Evolutionary conservation across 495 filamentous ascomycete species (phyloP).

Genomic region (Copromyces sp.): DNA sequence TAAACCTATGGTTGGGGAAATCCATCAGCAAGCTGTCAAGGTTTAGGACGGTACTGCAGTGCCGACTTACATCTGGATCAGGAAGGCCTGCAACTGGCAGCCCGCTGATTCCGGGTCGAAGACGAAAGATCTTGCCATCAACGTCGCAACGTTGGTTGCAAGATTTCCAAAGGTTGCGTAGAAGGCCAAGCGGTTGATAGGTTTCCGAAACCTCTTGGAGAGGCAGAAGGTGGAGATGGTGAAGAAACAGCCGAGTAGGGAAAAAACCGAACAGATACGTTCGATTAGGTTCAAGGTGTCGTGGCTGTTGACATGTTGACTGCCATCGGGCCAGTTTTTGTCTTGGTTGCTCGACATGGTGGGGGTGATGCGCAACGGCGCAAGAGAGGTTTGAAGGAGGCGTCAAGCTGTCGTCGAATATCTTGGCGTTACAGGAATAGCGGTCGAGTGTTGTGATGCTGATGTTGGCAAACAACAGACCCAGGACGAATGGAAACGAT

Average conservation of each 20-base stretch:
- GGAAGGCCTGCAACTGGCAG: slow-evolving; percentile 68
- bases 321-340: neutral
- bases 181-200: slow-evolving; percentile 84
- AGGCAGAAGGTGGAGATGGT: slow-evolving; percentile 62
- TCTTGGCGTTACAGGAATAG: neutral
- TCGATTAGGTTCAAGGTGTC: slow-evolving; percentile 52
- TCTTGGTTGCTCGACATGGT: neutral
- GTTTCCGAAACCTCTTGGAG: slow-evolving; percentile 54
- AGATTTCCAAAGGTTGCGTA: slow-evolving; percentile 80
- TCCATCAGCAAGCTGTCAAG: neutral
- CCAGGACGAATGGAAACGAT: neutral
- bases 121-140: slow-evolving; percentile 56
- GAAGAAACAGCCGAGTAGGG: slow-evolving; percentile 60
- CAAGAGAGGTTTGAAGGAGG: neutral
- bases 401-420: neutral
- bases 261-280: slow-evolving; percentile 57
- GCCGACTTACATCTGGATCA: slow-evolving; percentile 56
- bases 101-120: slow-evolving; percentile 36
- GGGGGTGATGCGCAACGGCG: neutral
- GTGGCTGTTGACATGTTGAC: neutral
- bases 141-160: slow-evolving; percentile 66
- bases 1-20: slow-evolving; percentile 43
- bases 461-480: neutral
- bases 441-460: neutral
- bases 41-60: neutral